Evolutionary conservation across 2,329 filamentous ascomycete genomes (phyloP).

Genomic region (Verticillium longisporum): DNA sequence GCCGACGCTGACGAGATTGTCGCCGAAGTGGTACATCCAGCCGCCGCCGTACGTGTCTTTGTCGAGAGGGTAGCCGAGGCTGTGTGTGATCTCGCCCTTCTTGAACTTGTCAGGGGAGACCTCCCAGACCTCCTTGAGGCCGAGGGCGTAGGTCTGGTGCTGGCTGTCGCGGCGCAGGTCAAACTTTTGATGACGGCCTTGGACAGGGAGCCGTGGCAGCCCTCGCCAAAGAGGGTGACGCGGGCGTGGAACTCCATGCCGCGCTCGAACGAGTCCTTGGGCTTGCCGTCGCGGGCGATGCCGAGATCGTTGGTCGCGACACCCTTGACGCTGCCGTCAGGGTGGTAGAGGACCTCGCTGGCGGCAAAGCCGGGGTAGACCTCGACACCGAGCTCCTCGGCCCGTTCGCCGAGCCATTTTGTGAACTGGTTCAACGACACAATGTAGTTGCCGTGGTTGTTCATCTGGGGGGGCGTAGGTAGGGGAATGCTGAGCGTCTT

Average conservation of each 20-base stretch:
- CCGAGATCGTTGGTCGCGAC: constrained; percentile 96
- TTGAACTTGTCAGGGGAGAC: constrained; percentile 87
- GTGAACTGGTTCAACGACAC: constrained; percentile 91
- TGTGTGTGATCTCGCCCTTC: constrained; percentile 78
- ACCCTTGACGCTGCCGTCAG: constrained; percentile 83
- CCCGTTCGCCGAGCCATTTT: constrained; percentile 91
- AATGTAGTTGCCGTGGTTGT: constrained; percentile 97
- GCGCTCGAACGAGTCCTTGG: constrained; percentile 86
- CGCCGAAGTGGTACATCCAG: constrained; percentile 99
- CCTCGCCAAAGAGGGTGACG: constrained; percentile 87
- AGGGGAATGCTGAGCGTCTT: constrained; percentile 67
- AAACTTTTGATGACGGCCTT: constrained; percentile 96
- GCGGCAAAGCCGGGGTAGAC: constrained; percentile 95
- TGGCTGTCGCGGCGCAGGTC: constrained; percentile 84
- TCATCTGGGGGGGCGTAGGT: constrained; percentile 91
- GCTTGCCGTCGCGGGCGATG: constrained; percentile 70
- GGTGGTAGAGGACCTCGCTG: constrained; percentile 80
- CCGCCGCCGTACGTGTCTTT: constrained; percentile 89
- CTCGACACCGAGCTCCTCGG: constrained; percentile 94
- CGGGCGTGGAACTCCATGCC: constrained; percentile 98
- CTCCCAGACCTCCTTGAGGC: constrained; percentile 97
- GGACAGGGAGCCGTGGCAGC: constrained; percentile 89
- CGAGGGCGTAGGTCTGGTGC: constrained; percentile 90
- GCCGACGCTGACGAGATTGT: constrained; percentile 89
- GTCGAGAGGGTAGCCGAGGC: constrained; percentile 86